Evolutionary conservation across 176 grass and related monocot genomes (phyloP), one percentile per base, ranked within the genome.

Genomic region (Chrysopogon serrulatus): DNA sequence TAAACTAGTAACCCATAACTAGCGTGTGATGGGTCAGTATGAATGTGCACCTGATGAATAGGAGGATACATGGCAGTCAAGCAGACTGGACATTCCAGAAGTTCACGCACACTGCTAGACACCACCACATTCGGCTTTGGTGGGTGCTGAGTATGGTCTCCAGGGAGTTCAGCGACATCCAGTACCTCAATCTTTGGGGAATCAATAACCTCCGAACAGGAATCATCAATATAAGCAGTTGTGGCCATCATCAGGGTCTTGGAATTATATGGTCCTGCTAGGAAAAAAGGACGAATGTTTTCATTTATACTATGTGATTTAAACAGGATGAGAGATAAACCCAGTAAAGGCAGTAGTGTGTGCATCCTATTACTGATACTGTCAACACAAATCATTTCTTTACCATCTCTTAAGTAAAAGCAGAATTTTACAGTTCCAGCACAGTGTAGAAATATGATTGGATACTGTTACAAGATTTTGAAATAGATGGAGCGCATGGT

Each of bases 21-120:
- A 60, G 23, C 14, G 73, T 23, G 40, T 31, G 39, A 74, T 35
- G 8, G 53, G 62, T 33, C 5, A 24, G 45, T 49, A 61, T 39
- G 63, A 81, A 44, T 74, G 61, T 6, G 27, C 68, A 94, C 92
- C 92, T 94, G 92, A 83, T 92, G 84, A 87, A 94, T 94, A 51
- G 92, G 92, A 74, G 92, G 92, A 75, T 94, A 92, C 92, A 94
- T 94, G 27, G 92, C 90, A 85, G 83, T 92, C 83, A 88, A 85
- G 59, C 92, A 94, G 80, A 94, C 92, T 0, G 92, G 92, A 33
- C 92, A 94, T 87, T 92, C 92, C 65, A 94, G 85, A 78, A 94
- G 92, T 77, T 94, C 92, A 1, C 90, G 92, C 31, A 94, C 90
- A 21, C 87, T 94, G 77, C 91, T 92, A 70, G 96, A 87, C 83